Evolutionary conservation across 1,139 yeast species (phyloP), one percentile per base, ranked within the genome.

Genomic region (Saccharomyces uvarum): DNA sequence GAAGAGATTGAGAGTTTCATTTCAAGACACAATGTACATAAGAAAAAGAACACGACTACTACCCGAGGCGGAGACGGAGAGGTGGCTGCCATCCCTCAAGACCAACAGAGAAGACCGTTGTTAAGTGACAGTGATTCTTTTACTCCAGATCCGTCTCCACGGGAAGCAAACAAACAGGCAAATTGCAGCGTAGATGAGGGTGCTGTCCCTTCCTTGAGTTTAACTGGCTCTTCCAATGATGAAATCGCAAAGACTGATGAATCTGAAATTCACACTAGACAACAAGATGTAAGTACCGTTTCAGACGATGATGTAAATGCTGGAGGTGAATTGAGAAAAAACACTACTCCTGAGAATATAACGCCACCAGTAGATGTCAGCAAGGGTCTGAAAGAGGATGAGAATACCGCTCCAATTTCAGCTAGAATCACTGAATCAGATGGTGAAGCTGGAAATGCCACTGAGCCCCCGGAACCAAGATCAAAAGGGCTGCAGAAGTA

Each of bases 1-100:
- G 53, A 57, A 32, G 65, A 64, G 48, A 61, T 63, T 57, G 60
- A 62, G 44, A 33, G 52, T 11, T 33, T 62, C 50, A 52, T 60
- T 7, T 42, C 50, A n/a, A 56, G 52, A 46, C 60, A 53, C 24
- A 38, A 16, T 38, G n/a, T 13, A 16, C 44, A 16, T 47, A 48
- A 24, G 38, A 31, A 49, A 47, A 50, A 46, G n/a, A 47, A 16
- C 50, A 7, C 32, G 46, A 47, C 19, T 21, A 27, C 28, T 16
- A 19, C 9, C 8, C 13, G 26, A 28, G 41, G 21, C 21, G 27
- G 41, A 28, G 41, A 31, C 21, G 27, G 26, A 28, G 29, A 46
- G 5, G 13, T 9, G 29, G 16, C 21, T 8, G 19, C 28, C 13
- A 16, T 26, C 13, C 31, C n/a, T 46, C 21, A 46, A 11, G 21